A percentile compares a stretch with the other conserved stretches of the same genome.
These are phyloP conservation scores for Bertia moriformis DNA, from an alignment of 2,329 filamentous ascomycete species.

Conservation along the genomic window DNA sequence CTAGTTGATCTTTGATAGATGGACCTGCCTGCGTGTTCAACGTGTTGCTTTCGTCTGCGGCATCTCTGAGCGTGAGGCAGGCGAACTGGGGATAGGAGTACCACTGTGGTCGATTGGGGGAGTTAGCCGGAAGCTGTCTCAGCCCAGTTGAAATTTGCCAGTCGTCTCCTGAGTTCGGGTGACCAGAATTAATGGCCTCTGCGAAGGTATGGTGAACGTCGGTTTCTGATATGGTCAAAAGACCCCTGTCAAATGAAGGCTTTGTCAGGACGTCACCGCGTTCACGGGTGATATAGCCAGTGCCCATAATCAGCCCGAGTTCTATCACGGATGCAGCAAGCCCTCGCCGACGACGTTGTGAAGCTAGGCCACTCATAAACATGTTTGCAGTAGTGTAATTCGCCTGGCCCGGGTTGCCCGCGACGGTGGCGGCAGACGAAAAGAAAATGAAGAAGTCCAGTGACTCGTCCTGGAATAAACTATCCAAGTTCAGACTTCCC, in stretches of 20 bases:
- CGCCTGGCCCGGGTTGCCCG: slow-evolving; percentile 20
- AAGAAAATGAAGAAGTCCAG: slow-evolving; percentile 27
- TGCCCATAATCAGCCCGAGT: slow-evolving; percentile 20
- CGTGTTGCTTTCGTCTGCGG: no score
- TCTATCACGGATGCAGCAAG: slow-evolving; percentile 10
- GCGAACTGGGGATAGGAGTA: no score
- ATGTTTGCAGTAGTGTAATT: slow-evolving; percentile 21
- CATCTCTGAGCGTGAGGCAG: no score
- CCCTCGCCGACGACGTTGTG: slow-evolving; percentile 10
- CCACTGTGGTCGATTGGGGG: no score
- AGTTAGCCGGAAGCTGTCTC: no score
- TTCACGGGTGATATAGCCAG: slow-evolving; percentile 21
- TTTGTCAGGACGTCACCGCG: slow-evolving; percentile 1
- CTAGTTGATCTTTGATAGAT: no score
- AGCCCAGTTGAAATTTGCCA: no score
- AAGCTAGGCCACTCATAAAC: slow-evolving; percentile 17
- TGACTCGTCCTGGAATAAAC: slow-evolving; percentile 10
- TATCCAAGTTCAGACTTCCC: slow-evolving; percentile 16
- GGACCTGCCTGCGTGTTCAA: no score
- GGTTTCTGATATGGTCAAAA: slow-evolving; percentile 11
- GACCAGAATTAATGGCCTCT: slow-evolving; percentile 13
- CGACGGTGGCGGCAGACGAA: slow-evolving; percentile 17
- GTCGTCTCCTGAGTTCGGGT: neutral
- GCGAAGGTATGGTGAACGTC: slow-evolving; percentile 18
- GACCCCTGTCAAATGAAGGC: neutral